Conservation (phyloP, 129 eudicot genomes). For the Saussurea involucrata region DNA sequence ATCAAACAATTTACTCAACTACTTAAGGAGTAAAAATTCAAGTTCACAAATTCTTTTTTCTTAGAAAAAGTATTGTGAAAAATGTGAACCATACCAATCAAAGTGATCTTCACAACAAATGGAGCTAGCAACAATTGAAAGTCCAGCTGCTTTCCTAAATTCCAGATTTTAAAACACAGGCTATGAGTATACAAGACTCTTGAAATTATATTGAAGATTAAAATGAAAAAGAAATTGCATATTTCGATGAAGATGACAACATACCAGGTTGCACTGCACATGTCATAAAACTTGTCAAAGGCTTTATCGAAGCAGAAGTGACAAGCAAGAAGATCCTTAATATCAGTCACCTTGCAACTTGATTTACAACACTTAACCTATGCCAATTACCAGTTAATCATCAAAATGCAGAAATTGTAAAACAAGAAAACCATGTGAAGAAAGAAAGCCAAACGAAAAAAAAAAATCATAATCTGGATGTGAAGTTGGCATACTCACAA, state of each 20-base stretch:
- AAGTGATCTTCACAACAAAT: conserved; percentile 96
- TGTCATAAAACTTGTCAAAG: conserved; percentile 88
- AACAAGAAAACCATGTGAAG: not conserved
- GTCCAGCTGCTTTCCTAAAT: conserved; percentile 79
- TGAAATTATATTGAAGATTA: not conserved
- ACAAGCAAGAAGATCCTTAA: conserved; percentile 92
- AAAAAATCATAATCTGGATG: not conserved
- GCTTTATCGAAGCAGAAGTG: conserved; percentile 86
- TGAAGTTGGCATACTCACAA: conserved; percentile 52
- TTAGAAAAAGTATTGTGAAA: not conserved
- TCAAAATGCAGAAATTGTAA: not conserved
- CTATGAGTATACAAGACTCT: not conserved
- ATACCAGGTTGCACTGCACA: conserved; percentile 84
- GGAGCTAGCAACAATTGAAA: conserved; percentile 65
- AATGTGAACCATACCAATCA: conserved; percentile 51
- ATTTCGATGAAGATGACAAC: conserved; percentile 7
- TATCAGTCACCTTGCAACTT: conserved; percentile 68
- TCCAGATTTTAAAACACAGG: not conserved
- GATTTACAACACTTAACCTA: conserved; percentile 93
- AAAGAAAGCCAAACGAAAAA: not conserved
- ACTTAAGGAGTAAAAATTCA: too few species aligned
- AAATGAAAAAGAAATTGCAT: not conserved
- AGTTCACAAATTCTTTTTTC: not conserved
- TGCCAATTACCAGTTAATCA: not conserved
- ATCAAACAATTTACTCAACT: too few species aligned